These are phyloP conservation scores for Trifolium dubium DNA, from an alignment of 306 rosid species.

Conservation along the genomic window DNA sequence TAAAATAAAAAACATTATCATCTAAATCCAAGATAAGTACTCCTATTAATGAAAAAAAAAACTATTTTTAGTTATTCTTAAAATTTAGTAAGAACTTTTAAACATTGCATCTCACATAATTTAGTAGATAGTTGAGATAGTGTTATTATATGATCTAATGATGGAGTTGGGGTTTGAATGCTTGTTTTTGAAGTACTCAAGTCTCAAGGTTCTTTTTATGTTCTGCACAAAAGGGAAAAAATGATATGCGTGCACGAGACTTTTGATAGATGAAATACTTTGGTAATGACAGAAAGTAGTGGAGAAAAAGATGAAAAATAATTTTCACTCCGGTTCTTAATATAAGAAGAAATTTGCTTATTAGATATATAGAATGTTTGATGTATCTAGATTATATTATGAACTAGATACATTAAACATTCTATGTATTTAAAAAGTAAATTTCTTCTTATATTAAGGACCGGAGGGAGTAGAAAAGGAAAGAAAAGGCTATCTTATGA, in stretches of 20 bases:
- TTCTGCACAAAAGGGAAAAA: conserved; percentile 36
- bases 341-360: too few relatives aligned
- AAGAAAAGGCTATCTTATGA: not conserved
- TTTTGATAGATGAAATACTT: conserved; percentile 45
- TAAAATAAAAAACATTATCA: too few relatives aligned
- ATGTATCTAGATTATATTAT: too few relatives aligned
- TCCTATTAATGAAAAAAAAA: too few relatives aligned
- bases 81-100: too few relatives aligned
- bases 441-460: too few relatives aligned
- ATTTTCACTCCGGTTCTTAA: too few relatives aligned
- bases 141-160: conserved; percentile 20
- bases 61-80: too few relatives aligned
- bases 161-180: not conserved
- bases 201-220: conserved; percentile 36
- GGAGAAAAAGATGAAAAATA: conserved; percentile 4
- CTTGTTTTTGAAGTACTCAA: conserved; percentile 30
- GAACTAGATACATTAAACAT: too few relatives aligned
- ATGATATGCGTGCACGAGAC: conserved; percentile 42
- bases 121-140: not conserved
- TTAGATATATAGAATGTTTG: too few relatives aligned
- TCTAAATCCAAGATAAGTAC: too few relatives aligned
- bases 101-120: not conserved
- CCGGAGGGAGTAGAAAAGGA: conserved; percentile 26
- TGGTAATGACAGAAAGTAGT: conserved; percentile 47
- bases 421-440: too few relatives aligned